Conservation (phyloP, 2,329 filamentous ascomycete genomes). For the Claviceps spartinae region DNA sequence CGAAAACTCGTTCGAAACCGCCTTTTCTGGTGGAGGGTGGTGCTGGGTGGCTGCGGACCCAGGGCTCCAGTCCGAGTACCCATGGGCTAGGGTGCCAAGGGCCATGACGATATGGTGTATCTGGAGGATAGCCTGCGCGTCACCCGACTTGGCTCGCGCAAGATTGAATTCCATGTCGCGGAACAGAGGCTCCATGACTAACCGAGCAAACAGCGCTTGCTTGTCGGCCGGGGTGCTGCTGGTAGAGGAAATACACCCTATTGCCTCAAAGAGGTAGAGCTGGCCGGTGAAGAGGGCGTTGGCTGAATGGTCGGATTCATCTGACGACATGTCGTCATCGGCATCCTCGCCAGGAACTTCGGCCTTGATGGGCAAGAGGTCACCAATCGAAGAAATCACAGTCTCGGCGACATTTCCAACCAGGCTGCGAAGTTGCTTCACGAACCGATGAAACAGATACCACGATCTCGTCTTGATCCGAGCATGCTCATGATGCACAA, state of each 20-base stretch:
- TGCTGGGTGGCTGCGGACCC: slow-evolving; percentile 23
- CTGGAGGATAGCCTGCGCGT: slow-evolving; percentile 71
- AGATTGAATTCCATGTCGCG: slow-evolving; percentile 77
- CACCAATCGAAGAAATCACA: slow-evolving; percentile 78
- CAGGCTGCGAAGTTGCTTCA: slow-evolving; percentile 72
- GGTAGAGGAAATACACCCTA: slow-evolving; percentile 83
- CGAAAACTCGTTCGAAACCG: slow-evolving; percentile 71
- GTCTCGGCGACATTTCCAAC: slow-evolving; percentile 84
- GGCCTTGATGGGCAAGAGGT: slow-evolving; percentile 80
- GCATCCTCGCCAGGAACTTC: slow-evolving; percentile 65
- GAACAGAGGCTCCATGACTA: slow-evolving; percentile 82
- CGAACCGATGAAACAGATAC: slow-evolving; percentile 91
- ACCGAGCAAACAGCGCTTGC: slow-evolving; percentile 74
- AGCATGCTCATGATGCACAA: slow-evolving; percentile 78
- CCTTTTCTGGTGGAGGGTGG: slow-evolving; percentile 40
- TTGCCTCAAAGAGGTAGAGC: slow-evolving; percentile 85
- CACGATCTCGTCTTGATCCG: slow-evolving; percentile 84
- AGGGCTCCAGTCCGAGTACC: slow-evolving; percentile 82
- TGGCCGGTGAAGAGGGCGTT: slow-evolving; percentile 86
- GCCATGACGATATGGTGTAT: slow-evolving; percentile 97
- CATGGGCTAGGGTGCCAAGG: slow-evolving; percentile 78
- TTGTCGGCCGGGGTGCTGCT: slow-evolving; percentile 64
- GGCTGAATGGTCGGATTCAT: slow-evolving; percentile 79
- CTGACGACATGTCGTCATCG: slow-evolving; percentile 89
- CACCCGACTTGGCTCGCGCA: slow-evolving; percentile 59